Base-by-base conservation (phyloP, 495 filamentous ascomycete species). In the Patellaria atrata region DNA sequence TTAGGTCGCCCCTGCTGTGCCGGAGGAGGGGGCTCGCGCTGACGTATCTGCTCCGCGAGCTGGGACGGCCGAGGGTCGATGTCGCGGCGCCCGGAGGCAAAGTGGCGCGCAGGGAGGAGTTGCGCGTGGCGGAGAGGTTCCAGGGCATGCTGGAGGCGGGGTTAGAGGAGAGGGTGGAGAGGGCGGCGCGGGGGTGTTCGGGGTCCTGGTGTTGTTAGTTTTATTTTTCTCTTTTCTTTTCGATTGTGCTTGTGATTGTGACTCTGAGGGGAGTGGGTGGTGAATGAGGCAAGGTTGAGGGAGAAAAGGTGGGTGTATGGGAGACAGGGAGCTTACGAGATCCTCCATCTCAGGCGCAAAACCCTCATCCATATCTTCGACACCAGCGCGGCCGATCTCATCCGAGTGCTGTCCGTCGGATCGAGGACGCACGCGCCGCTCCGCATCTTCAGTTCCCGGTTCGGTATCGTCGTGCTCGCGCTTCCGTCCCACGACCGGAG, bases 91-190 rank as follows among this genome's bases (percentile, higher is more conserved):
- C 4, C 50, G 55, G 18, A 60, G 32, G 21, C 53, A 57, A 23
- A 54, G 53, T 2, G 47, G 52, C 18, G 44, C 48, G 4, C 37
- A 33, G 26, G 22, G 25, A 28, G 44, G 39, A 13, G 22, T 30
- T 9, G 33, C 37, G 28, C 2, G 75, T 79, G 17, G 70, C 67
- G 14, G 61, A 70, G 44, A 72, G 64, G 44, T 81, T 81, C 77
- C 77, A 82, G 26, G 77, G 77, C 65, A 81, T 71, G 22, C 67
- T 64, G 1, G 65, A 70, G 8, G 71, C 71, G 25, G 59, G 57
- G 11, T 52, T 48, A 27, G 71, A 63, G 37, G 62, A 55, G 2
- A 77, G 62, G 12, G 64, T 60, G 0, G 63, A 57, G 1, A 64
- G 63, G 4, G 70, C 74, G 16, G 74, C 64, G 32, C 77, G 70